Evolutionary conservation across 2,329 filamentous ascomycete genomes (phyloP).

Genomic region (Fusarium sterilihyphosum): DNA sequence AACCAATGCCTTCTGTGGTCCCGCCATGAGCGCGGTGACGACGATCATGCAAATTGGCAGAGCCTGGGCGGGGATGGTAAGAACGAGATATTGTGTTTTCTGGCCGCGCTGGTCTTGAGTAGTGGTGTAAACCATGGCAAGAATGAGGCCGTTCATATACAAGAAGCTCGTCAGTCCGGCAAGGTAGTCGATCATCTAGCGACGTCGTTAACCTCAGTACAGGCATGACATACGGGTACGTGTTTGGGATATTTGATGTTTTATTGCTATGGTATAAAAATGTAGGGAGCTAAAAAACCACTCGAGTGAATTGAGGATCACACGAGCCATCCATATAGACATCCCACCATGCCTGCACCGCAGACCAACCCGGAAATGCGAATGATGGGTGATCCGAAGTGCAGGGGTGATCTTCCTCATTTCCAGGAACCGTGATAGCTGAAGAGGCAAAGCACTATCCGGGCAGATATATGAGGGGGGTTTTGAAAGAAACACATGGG

Average conservation of each 20-base stretch:
- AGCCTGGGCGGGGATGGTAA: conserved; percentile 84
- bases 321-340: conserved; percentile 74
- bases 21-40: conserved; percentile 73
- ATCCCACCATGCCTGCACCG: conserved; percentile 81
- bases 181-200: conserved; percentile 47
- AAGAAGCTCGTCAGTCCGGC: conserved; percentile 49
- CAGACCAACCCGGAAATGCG: conserved; percentile 71
- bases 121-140: conserved; percentile 85
- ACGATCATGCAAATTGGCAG: conserved; percentile 84
- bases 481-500: conserved; percentile 17
- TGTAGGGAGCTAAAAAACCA: conserved; percentile 72
- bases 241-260: conserved; percentile 27
- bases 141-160: conserved; percentile 73
- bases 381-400: conserved; percentile 70
- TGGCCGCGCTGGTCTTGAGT: conserved; percentile 84
- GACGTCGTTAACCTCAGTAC: conserved; percentile 39
- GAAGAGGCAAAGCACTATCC: conserved; percentile 72
- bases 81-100: conserved; percentile 81
- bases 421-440: conserved; percentile 87
- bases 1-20: conserved; percentile 64
- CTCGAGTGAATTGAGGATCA: conserved; percentile 67
- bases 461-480: conserved; percentile 77
- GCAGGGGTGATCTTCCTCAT: conserved; percentile 82
- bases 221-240: conserved; percentile 7
- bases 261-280: conserved; percentile 47